phyloP scores from a whole-genome alignment of 768 basidiomycete species.

The Stropharia rugosoannulata region DNA sequence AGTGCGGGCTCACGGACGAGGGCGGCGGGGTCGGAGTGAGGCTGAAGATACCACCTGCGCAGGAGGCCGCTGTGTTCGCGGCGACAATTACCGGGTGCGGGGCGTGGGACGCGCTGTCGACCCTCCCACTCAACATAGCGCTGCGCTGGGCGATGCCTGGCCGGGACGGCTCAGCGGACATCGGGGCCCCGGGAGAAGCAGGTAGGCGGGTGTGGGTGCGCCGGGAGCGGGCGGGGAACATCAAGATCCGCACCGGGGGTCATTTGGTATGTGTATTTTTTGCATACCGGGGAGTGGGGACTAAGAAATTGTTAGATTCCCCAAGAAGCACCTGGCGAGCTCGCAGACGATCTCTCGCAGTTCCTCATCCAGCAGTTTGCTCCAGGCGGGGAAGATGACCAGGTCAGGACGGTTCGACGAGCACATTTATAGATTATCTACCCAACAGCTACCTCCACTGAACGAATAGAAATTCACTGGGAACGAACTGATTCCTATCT shows the following conservation, averaged over 20 bases:
- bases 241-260: conserved; percentile 36
- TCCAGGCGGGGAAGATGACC: too few species aligned
- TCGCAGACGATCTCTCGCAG: conserved; percentile 16
- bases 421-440: too few species aligned
- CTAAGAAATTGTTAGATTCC: conserved; percentile 30
- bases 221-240: conserved; percentile 39
- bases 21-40: conserved; percentile 29
- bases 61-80: conserved; percentile 63
- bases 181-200: conserved; percentile 35
- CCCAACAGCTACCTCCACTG: too few species aligned
- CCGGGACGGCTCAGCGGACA: conserved; percentile 31
- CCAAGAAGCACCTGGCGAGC: conserved; percentile 37
- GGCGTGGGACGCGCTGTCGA: conserved; percentile 37
- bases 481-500: too few species aligned
- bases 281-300: background rate
- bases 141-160: conserved; percentile 60
- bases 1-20: conserved; percentile 47
- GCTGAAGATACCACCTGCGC: conserved; percentile 66
- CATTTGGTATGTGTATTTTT: conserved; percentile 38
- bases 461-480: too few species aligned
- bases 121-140: conserved; percentile 49
- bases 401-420: too few species aligned
- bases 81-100: conserved; percentile 43
- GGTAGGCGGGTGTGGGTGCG: conserved; percentile 43
- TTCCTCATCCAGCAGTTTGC: background rate